Evolutionary conservation across 352 stramenopile species (phyloP).

Genomic region (Globisporangium ultimum): DNA sequence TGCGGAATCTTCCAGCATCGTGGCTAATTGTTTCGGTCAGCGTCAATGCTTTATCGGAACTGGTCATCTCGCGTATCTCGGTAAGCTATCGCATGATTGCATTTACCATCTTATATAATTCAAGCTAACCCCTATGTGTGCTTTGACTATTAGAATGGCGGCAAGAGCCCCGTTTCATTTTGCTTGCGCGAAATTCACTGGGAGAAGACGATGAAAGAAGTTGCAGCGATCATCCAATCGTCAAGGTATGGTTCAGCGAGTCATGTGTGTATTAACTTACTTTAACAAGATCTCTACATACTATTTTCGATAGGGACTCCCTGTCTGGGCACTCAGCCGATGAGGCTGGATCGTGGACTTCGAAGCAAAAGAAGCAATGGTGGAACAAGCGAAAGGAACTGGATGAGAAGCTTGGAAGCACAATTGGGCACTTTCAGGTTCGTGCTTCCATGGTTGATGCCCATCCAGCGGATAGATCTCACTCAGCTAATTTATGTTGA

Average conservation of each 20-base stretch:
- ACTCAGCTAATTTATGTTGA: neutral
- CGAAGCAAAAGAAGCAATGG: constrained; percentile 72
- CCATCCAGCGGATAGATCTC: neutral
- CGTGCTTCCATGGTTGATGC: neutral
- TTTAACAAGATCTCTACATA: neutral
- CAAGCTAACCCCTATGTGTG: neutral
- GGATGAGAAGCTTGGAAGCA: constrained; percentile 37
- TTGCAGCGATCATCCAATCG: constrained; percentile 46
- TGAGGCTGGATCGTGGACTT: constrained; percentile 45
- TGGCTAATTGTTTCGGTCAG: constrained; percentile 45
- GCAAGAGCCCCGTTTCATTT: constrained; percentile 40
- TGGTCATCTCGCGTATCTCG: constrained; percentile 40
- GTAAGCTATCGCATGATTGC: constrained; percentile 19
- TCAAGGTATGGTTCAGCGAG: constrained; percentile 41
- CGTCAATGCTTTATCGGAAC: constrained; percentile 36
- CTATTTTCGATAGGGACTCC: constrained; percentile 30
- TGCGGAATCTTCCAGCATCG: constrained; percentile 29
- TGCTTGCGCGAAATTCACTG: constrained; percentile 40
- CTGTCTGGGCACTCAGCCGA: constrained; percentile 59
- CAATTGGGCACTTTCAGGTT: constrained; percentile 58
- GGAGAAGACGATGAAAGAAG: constrained; percentile 31
- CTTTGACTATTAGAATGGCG: constrained; percentile 34
- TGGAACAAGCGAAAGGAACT: constrained; percentile 65
- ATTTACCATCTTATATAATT: neutral
- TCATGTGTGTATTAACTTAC: neutral